Percentiles rank a stretch among this genome's conserved stretches.
phyloP scores from a whole-genome alignment of 352 stramenopile genomes.

The Aphanomyces euteiches region DNA sequence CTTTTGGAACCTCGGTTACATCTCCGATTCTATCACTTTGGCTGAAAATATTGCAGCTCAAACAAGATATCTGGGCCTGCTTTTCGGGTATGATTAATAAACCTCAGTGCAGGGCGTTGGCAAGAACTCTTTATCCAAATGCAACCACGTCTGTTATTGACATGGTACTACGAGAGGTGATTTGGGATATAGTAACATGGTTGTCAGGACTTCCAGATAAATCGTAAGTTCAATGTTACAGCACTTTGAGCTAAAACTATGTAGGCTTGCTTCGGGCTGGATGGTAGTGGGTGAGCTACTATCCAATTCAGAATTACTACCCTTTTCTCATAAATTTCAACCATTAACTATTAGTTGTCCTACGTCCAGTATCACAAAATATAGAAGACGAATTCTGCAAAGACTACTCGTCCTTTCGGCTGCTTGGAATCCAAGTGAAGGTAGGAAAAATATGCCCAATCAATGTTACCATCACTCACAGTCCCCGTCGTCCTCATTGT shows the following conservation, averaged over 20 bases:
- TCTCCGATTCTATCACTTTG: not conserved
- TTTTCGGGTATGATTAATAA: not conserved
- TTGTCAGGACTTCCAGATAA: conserved; percentile 8
- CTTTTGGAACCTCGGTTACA: not conserved
- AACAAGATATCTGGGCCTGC: conserved; percentile 6
- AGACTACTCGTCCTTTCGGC: conserved; percentile 20
- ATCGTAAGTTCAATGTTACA: not conserved
- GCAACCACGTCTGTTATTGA: conserved; percentile 1
- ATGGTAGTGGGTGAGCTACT: conserved; percentile 14
- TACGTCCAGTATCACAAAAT: not conserved
- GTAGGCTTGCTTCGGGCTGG: conserved; percentile 8
- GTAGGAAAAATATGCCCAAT: not conserved
- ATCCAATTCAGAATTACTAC: conserved; percentile 2
- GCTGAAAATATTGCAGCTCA: not conserved
- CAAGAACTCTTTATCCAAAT: conserved; percentile 14
- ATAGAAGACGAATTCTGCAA: conserved; percentile 18
- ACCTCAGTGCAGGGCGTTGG: not conserved
- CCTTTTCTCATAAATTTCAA: conserved; percentile 20
- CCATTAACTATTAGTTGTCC: not conserved
- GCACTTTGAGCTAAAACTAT: not conserved
- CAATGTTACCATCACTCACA: not conserved
- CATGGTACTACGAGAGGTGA: conserved; percentile 20
- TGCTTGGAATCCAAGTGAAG: conserved; percentile 18
- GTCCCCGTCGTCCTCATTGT: conserved; percentile 21
- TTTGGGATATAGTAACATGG: conserved; percentile 18